These are phyloP conservation scores for Coemansia sp. DNA, from an alignment of 192 early-diverging fungal genomes.

Conservation along the genomic window DNA sequence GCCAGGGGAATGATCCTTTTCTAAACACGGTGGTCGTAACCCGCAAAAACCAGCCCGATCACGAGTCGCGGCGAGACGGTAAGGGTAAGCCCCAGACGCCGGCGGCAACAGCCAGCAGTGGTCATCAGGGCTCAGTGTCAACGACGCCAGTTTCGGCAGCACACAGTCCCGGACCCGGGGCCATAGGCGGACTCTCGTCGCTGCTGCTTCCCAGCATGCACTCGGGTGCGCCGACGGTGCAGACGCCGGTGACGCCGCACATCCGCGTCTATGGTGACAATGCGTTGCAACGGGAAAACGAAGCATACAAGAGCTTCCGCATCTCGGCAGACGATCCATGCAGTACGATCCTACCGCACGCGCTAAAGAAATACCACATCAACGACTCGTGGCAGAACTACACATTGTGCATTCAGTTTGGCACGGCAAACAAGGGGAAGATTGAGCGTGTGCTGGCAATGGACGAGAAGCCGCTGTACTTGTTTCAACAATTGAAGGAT, in stretches of 20 bases:
- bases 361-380: slow-evolving; percentile 91
- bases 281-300: slow-evolving; percentile 60
- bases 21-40: slow-evolving; percentile 23
- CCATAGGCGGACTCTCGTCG: slow-evolving; percentile 26
- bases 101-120: slow-evolving; percentile 1
- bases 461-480: slow-evolving; percentile 70
- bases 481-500: slow-evolving; percentile 74
- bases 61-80: slow-evolving; percentile 33
- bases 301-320: slow-evolving; percentile 84
- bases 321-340: slow-evolving; percentile 79
- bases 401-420: slow-evolving; percentile 77
- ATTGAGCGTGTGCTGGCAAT: slow-evolving; percentile 65
- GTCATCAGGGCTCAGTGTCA: slow-evolving; percentile 12
- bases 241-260: slow-evolving; percentile 50
- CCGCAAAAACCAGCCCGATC: slow-evolving; percentile 29
- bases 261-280: slow-evolving; percentile 88
- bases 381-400: slow-evolving; percentile 83
- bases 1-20: slow-evolving; percentile 39
- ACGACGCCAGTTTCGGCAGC: slow-evolving; percentile 25
- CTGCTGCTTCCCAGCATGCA: slow-evolving; percentile 32
- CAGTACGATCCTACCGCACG: slow-evolving; percentile 78
- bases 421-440: slow-evolving; percentile 54
- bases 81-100: slow-evolving; percentile 12
- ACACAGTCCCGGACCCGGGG: slow-evolving; percentile 33
- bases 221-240: slow-evolving; percentile 16